Evolutionary conservation across 208 protist genomes (phyloP).

Genomic region (Acanthamoeba healyi): DNA sequence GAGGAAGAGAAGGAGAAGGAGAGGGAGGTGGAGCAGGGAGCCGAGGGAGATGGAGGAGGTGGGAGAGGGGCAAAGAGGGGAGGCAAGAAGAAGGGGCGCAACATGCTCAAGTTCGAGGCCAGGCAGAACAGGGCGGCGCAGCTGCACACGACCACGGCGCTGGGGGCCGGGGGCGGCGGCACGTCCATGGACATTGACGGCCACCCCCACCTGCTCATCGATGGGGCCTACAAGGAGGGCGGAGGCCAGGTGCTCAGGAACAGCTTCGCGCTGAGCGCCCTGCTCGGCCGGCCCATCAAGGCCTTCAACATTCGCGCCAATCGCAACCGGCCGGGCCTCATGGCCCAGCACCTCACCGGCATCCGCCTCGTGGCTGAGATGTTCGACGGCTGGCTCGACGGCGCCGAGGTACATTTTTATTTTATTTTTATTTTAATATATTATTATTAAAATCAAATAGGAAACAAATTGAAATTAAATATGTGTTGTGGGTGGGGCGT

Average conservation of each 20-base stretch:
- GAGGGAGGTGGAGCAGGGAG: neutral
- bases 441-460: neutral
- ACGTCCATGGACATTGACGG: neutral
- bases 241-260: slow-evolving; percentile 86
- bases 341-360: slow-evolving; percentile 81
- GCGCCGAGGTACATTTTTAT: slow-evolving; percentile 41
- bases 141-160: neutral
- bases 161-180: neutral
- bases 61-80: neutral
- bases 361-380: slow-evolving; percentile 79
- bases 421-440: neutral
- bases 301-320: slow-evolving; percentile 82
- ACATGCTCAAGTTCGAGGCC: slow-evolving; percentile 54
- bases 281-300: slow-evolving; percentile 66
- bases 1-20: neutral
- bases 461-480: neutral
- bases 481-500: no score
- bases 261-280: slow-evolving; percentile 67
- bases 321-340: slow-evolving; percentile 79
- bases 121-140: slow-evolving; percentile 2
- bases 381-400: slow-evolving; percentile 69
- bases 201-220: neutral
- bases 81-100: slow-evolving; percentile 13
- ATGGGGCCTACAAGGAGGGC: slow-evolving; percentile 77
- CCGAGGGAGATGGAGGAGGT: neutral